Evolutionary conservation across 164 flowering plant genomes (phyloP).

Genomic region (Kalanchoe fedtschenkoi): DNA sequence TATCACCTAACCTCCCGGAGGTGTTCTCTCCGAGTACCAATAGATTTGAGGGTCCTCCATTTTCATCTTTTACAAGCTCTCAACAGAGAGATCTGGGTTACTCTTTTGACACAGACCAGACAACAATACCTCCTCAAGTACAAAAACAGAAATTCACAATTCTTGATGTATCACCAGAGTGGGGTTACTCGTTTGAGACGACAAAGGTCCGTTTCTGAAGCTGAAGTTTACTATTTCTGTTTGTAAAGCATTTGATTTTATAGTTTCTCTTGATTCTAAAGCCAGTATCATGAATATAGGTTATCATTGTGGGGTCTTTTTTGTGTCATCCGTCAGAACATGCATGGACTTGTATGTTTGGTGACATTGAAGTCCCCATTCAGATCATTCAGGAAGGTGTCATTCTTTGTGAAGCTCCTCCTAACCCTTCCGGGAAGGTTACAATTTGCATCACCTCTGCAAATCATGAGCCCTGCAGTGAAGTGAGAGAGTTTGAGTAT

Average conservation of each 20-base stretch:
- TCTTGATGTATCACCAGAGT: slow-evolving; percentile 72
- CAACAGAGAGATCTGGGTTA: slow-evolving; percentile 21
- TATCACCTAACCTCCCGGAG: slow-evolving; percentile 6
- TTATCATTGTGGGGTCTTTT: slow-evolving; percentile 79
- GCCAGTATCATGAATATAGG: slow-evolving; percentile 36
- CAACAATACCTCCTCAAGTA: slow-evolving; percentile 25
- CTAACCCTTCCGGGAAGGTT: slow-evolving; percentile 57
- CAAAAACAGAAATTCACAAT: slow-evolving; percentile 61
- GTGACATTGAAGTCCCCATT: slow-evolving; percentile 75
- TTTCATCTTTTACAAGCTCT: slow-evolving; percentile 22
- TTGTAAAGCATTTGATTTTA: neutral
- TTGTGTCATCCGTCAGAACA: slow-evolving; percentile 62
- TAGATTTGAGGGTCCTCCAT: slow-evolving; percentile 17
- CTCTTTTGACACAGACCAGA: slow-evolving; percentile 32
- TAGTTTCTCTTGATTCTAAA: neutral
- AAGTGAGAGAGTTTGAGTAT: slow-evolving; percentile 85
- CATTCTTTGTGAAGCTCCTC: slow-evolving; percentile 71
- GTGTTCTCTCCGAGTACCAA: slow-evolving; percentile 5
- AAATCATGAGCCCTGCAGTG: slow-evolving; percentile 79
- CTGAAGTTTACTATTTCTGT: neutral
- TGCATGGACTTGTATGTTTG: slow-evolving; percentile 85
- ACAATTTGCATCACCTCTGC: slow-evolving; percentile 68
- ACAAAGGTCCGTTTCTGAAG: slow-evolving; percentile 52
- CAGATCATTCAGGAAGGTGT: slow-evolving; percentile 78
- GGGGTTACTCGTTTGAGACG: slow-evolving; percentile 63